Percentiles rank a stretch among this genome's conserved stretches.
Evolutionary conservation across 2,329 filamentous ascomycete species (phyloP).

Genomic region (Calonectria ilicicola): DNA sequence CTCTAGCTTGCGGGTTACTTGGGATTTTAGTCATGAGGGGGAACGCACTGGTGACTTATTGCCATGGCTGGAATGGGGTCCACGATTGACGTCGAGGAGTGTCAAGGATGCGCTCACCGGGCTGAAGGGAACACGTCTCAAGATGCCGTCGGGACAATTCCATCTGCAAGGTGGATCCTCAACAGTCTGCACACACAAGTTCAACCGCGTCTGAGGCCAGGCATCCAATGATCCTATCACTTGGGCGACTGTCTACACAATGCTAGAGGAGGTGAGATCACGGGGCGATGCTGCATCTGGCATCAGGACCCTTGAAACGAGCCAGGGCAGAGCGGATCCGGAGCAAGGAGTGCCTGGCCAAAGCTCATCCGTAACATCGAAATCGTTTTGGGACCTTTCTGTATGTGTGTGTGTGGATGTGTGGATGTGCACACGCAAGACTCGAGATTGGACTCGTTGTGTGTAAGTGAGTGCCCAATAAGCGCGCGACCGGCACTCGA

Average conservation of each 20-base stretch:
- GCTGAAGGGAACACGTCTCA: constrained; percentile 25
- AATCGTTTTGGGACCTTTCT: not conserved
- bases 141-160: constrained; percentile 27
- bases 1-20: constrained; percentile 19
- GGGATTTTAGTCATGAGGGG: constrained; percentile 27
- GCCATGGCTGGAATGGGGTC: not conserved
- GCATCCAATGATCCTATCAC: constrained; percentile 31
- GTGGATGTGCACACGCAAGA: not conserved
- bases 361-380: constrained; percentile 8
- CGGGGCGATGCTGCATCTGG: constrained; percentile 29
- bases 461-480: constrained; percentile 20
- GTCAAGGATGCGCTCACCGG: constrained; percentile 22
- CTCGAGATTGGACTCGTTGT: not conserved
- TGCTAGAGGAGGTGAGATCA: constrained; percentile 29
- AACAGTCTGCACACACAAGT: constrained; percentile 32
- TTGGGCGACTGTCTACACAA: constrained; percentile 5
- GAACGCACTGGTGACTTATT: constrained; percentile 26
- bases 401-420: not conserved
- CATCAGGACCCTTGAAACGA: constrained; percentile 26
- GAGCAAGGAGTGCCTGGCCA: constrained; percentile 22
- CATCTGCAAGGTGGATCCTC: constrained; percentile 35
- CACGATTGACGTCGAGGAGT: not conserved
- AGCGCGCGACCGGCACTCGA: not conserved
- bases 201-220: constrained; percentile 24
- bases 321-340: constrained; percentile 25